Conservation (phyloP, 1,284 basidiomycete genomes). For the Heterobasidion parviporum region DNA sequence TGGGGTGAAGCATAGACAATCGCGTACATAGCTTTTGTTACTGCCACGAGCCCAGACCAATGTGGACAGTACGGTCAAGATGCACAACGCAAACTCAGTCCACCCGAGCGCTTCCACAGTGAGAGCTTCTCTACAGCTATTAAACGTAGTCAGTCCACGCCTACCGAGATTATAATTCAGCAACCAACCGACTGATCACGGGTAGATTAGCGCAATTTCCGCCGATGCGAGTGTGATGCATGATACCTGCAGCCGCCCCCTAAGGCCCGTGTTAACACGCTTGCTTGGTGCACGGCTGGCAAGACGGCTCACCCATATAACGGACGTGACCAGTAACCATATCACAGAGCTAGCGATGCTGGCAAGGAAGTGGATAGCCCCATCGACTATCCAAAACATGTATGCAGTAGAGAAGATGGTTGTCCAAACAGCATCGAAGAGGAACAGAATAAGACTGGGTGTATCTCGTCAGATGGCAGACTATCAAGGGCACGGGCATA, state of each 20-base stretch:
- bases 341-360: constrained; percentile 68
- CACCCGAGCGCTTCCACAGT: constrained; percentile 68
- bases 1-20: neutral
- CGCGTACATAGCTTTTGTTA: constrained; percentile 35
- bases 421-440: constrained; percentile 69
- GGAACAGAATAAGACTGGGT: constrained; percentile 44
- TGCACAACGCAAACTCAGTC: constrained; percentile 64
- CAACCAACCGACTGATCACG: constrained; percentile 41
- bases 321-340: constrained; percentile 56
- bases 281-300: neutral
- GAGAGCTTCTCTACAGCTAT: constrained; percentile 58
- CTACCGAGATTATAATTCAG: neutral
- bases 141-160: constrained; percentile 6
- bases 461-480: neutral
- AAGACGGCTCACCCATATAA: constrained; percentile 49
- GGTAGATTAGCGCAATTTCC: constrained; percentile 47
- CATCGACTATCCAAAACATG: constrained; percentile 60
- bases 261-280: constrained; percentile 18
- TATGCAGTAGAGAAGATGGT: constrained; percentile 59
- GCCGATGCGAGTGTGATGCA: constrained; percentile 52
- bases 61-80: constrained; percentile 48
- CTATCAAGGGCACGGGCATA: neutral
- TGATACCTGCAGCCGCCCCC: constrained; percentile 58
- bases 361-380: constrained; percentile 56
- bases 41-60: constrained; percentile 50